phyloP scores from a whole-genome alignment of 345 rosid species.

The Ceriops tagal region DNA sequence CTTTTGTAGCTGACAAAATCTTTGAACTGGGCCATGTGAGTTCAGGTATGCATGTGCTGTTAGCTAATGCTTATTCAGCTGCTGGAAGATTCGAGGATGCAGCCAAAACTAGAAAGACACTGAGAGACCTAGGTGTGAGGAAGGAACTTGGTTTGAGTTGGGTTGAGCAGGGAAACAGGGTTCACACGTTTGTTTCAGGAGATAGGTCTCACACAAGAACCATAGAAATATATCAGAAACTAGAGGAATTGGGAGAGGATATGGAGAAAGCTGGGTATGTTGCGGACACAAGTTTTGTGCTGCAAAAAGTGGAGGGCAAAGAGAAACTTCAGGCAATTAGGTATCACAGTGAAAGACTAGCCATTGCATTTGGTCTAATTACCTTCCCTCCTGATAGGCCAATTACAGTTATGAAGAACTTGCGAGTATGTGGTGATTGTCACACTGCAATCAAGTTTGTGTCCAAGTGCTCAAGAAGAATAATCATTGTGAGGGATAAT shows the following conservation, averaged over 20 bases:
- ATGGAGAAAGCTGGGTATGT: conserved; percentile 86
- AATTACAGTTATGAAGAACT: conserved; percentile 76
- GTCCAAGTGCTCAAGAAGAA: conserved; percentile 72
- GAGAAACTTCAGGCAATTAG: conserved; percentile 72
- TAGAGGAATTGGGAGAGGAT: conserved; percentile 68
- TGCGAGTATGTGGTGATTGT: conserved; percentile 88
- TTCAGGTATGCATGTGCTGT: conserved; percentile 64
- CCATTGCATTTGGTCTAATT: conserved; percentile 73
- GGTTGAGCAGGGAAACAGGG: conserved; percentile 83
- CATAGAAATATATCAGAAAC: conserved; percentile 62
- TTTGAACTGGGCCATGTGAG: conserved; percentile 61
- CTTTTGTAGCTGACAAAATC: conserved; percentile 69
- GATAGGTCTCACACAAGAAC: conserved; percentile 54
- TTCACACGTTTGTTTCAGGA: conserved; percentile 83
- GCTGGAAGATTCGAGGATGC: conserved; percentile 84
- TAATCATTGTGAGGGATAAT: conserved; percentile 78
- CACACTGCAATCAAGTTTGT: conserved; percentile 80
- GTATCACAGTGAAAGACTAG: conserved; percentile 82
- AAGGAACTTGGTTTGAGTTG: conserved; percentile 92
- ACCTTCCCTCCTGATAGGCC: conserved; percentile 56
- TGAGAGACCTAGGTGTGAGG: conserved; percentile 73
- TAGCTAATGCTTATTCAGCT: conserved; percentile 85
- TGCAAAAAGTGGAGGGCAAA: conserved; percentile 54
- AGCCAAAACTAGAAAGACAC: conserved; percentile 74
- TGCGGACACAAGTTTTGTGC: conserved; percentile 77